Percentiles rank a stretch among this genome's conserved stretches.
These are phyloP conservation scores for Tetradesmus obliquus DNA, from an alignment of 139 green algal genomes.

Conservation along the genomic window DNA sequence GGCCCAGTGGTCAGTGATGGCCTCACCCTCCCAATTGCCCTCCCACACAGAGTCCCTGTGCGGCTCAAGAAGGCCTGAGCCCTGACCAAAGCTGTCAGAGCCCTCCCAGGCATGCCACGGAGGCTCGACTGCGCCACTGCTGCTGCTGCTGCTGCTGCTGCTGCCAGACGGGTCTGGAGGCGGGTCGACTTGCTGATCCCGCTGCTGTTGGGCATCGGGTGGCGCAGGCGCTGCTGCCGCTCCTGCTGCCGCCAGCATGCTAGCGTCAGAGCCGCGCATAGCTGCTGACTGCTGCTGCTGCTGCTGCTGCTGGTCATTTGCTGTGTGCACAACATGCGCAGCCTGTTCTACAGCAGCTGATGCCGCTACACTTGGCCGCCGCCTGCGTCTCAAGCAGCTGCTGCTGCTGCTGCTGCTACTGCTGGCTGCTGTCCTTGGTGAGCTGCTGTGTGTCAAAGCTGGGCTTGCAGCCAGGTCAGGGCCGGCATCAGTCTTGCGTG, in stretches of 20 bases:
- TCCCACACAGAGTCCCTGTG: not conserved
- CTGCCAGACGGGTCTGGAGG: not conserved
- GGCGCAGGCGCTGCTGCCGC: not conserved
- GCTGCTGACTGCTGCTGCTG: not conserved
- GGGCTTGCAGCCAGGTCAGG: not conserved
- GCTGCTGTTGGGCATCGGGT: not conserved
- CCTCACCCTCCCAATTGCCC: not conserved
- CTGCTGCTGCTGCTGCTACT: constrained; percentile 12
- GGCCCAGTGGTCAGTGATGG: not conserved
- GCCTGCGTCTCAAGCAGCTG: not conserved
- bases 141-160: not conserved
- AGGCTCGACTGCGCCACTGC: not conserved
- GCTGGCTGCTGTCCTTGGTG: not conserved
- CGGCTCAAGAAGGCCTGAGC: not conserved
- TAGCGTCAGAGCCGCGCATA: not conserved
- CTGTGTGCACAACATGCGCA: too few species aligned
- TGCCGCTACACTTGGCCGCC: not conserved
- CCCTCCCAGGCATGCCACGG: not conserved
- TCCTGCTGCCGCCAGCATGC: not conserved
- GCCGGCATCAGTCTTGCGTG: not conserved
- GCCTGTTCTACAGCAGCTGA: not conserved
- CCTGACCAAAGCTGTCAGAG: not conserved
- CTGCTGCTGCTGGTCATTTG: not conserved
- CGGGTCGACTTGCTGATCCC: too few species aligned
- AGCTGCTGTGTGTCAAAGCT: not conserved